Conservation (phyloP, 495 filamentous ascomycete species). For the Neurospora tetraspora region DNA sequence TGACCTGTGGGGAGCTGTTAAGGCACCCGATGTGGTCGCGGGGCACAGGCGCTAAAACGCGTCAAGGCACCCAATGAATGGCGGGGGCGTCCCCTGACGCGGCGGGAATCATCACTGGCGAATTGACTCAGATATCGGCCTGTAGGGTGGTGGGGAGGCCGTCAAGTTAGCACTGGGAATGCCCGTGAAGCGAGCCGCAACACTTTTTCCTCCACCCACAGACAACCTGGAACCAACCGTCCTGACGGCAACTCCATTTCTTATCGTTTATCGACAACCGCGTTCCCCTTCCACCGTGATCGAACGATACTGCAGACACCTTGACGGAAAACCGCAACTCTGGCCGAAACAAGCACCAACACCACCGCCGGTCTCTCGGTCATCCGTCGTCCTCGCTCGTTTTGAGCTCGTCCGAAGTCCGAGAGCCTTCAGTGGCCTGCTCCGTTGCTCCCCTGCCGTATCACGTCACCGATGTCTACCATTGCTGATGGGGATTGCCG, state of each 20-base stretch:
- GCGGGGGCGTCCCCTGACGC: neutral
- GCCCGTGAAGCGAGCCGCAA: neutral
- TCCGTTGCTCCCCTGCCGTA: conserved; percentile 9
- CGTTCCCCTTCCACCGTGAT: neutral
- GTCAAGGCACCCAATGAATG: neutral
- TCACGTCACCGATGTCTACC: conserved; percentile 37
- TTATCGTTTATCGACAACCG: neutral
- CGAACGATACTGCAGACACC: neutral
- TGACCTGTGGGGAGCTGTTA: neutral
- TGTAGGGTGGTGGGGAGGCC: neutral
- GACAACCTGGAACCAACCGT: neutral
- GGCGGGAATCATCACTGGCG: neutral
- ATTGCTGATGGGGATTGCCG: conserved; percentile 32
- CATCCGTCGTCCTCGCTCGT: neutral
- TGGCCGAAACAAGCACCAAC: neutral
- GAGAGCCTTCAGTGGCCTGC: conserved; percentile 7
- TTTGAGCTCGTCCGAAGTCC: neutral
- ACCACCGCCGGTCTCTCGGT: neutral
- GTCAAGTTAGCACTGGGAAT: neutral
- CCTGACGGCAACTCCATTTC: neutral
- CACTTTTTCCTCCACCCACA: neutral
- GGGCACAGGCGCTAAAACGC: neutral
- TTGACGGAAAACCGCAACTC: neutral
- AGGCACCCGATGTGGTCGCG: neutral
- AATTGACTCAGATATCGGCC: neutral